Conservation (phyloP, 1,284 basidiomycete species). For the Fomitopsis palustris region DNA sequence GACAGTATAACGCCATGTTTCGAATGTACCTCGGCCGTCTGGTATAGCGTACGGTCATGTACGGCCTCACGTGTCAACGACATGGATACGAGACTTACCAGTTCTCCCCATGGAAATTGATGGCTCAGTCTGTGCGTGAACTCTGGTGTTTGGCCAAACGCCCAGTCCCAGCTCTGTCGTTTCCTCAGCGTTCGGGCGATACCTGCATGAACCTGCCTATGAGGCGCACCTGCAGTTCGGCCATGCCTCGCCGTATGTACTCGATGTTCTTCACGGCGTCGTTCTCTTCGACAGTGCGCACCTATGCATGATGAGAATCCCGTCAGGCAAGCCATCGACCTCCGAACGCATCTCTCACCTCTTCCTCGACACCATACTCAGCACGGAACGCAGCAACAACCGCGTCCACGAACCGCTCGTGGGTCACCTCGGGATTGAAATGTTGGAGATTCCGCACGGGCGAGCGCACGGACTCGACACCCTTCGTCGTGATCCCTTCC, state of each 20-base stretch:
- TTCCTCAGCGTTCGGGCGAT: background rate
- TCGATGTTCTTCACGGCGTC: conserved; percentile 41
- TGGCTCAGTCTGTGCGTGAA: conserved; percentile 64
- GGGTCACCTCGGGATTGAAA: conserved; percentile 51
- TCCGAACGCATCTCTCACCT: conserved; percentile 27
- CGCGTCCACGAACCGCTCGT: conserved; percentile 70
- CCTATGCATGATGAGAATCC: conserved; percentile 16
- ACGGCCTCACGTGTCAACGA: background rate
- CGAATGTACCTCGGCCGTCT: conserved; percentile 50
- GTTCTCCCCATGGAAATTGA: conserved; percentile 56
- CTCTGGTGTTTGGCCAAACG: conserved; percentile 92
- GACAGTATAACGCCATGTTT: conserved; percentile 61
- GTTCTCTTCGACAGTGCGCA: conserved; percentile 40
- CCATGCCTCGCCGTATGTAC: conserved; percentile 64
- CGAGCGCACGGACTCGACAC: conserved; percentile 89
- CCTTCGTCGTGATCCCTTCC: conserved; percentile 80
- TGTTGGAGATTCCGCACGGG: conserved; percentile 84
- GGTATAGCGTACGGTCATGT: conserved; percentile 2
- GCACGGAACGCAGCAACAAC: conserved; percentile 70
- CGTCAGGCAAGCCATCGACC: background rate
- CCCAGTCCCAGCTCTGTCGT: conserved; percentile 86
- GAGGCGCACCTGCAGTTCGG: conserved; percentile 62
- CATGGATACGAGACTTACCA: conserved; percentile 41
- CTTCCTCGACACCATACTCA: conserved; percentile 54
- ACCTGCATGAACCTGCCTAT: background rate